Conservation (phyloP, 2,329 filamentous ascomycete species). For the Simplicillium sp. region DNA sequence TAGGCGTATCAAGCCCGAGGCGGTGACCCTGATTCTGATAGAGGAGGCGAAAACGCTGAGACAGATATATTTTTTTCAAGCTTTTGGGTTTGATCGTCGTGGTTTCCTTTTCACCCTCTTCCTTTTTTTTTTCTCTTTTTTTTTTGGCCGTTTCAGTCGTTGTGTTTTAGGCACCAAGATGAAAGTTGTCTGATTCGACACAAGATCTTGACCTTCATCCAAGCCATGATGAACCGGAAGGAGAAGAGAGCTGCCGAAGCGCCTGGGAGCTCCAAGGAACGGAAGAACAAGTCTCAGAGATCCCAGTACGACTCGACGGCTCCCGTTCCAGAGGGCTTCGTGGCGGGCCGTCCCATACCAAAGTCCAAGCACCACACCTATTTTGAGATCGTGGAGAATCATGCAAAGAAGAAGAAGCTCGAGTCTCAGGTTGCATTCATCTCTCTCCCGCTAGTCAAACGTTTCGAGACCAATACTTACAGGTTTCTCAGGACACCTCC, state of each 20-base stretch:
- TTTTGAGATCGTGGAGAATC: slow-evolving; percentile 56
- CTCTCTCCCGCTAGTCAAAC: not conserved
- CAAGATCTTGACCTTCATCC: not conserved
- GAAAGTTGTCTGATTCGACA: not conserved
- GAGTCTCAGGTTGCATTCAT: slow-evolving; percentile 42
- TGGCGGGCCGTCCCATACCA: slow-evolving; percentile 27
- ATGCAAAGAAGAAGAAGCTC: slow-evolving; percentile 54
- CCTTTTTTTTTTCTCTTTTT: no score
- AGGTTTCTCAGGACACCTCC: slow-evolving; percentile 38
- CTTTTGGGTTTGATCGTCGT: no score
- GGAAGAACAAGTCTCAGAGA: slow-evolving; percentile 21
- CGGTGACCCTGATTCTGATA: no score
- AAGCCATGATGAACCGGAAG: no score
- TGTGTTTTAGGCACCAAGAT: no score
- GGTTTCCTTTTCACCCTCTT: no score
- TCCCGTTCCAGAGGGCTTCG: slow-evolving; percentile 22
- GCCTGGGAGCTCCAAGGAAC: slow-evolving; percentile 23
- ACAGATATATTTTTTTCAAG: no score
- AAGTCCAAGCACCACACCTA: slow-evolving; percentile 51
- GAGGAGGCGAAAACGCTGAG: no score
- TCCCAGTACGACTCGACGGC: slow-evolving; percentile 22
- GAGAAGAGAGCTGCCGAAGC: slow-evolving; percentile 10
- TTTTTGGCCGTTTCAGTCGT: no score
- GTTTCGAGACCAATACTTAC: slow-evolving; percentile 7
- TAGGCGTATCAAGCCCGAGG: no score